A percentile compares a stretch with the other conserved stretches of the same genome.
phyloP scores from a whole-genome alignment of 768 basidiomycete genomes.

The Suillus brevipes region DNA sequence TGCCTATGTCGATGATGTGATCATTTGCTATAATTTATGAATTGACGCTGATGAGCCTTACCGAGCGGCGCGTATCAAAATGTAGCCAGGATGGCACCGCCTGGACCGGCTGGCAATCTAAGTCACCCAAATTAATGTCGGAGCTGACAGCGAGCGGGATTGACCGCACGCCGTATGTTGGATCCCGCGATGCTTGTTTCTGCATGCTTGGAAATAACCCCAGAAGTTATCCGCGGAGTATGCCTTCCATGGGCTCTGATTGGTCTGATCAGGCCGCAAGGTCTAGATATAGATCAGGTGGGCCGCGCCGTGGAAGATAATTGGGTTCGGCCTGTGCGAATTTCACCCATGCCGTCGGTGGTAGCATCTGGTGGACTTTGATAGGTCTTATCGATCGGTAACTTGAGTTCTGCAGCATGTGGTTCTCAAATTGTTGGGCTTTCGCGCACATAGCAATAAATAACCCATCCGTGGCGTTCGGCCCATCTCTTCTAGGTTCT shows the following conservation, averaged over 20 bases:
- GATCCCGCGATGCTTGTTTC: neutral
- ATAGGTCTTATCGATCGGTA: neutral
- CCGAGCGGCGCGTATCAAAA: neutral
- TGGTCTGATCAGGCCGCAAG: neutral
- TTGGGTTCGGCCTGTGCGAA: neutral
- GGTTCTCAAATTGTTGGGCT: neutral
- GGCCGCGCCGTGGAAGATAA: neutral
- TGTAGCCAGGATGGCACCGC: neutral
- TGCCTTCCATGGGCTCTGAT: no score
- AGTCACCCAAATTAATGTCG: no score
- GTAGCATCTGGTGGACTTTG: neutral
- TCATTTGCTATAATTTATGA: neutral
- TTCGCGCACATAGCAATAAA: neutral
- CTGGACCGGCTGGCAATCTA: neutral
- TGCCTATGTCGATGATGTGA: neutral
- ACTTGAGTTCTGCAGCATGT: no score
- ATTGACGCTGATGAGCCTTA: neutral
- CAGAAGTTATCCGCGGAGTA: neutral
- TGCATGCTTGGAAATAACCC: neutral
- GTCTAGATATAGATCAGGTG: neutral
- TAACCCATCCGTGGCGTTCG: neutral
- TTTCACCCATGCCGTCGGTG: neutral
- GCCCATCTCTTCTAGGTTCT: no score
- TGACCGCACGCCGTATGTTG: neutral
- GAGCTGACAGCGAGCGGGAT: neutral